A percentile compares a stretch with the other conserved stretches of the same genome.
Conservation (phyloP, 495 filamentous ascomycete species). For the Jackrogersella multiformis region DNA sequence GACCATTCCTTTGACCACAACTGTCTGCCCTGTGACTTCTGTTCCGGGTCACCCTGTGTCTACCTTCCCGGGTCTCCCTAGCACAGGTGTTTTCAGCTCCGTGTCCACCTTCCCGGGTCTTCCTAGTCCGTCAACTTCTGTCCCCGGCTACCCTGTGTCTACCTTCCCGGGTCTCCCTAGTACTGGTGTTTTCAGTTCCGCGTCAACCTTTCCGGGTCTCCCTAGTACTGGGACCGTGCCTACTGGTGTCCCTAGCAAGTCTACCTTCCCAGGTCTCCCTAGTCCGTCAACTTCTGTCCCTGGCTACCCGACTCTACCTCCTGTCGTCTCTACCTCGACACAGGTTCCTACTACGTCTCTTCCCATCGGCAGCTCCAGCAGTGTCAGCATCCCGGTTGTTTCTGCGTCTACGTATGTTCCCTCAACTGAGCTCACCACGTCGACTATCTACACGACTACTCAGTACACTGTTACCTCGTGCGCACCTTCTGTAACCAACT, state of each 20-base stretch:
- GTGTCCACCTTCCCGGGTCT: no score
- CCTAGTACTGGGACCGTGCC: background rate
- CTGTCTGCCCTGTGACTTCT: slow-evolving; percentile 48
- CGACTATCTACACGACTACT: slow-evolving; percentile 50
- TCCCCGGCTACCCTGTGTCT: no score
- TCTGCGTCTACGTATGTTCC: background rate
- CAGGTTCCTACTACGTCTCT: no score
- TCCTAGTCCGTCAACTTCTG: no score
- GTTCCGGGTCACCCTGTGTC: no score
- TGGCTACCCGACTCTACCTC: background rate
- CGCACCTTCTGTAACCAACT: slow-evolving; percentile 2
- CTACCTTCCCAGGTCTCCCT: background rate
- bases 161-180: no score
- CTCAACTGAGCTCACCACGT: slow-evolving; percentile 40
- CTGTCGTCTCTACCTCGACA: no score
- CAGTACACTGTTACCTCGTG: slow-evolving; percentile 51
- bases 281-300: background rate
- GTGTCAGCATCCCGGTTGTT: background rate
- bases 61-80: no score
- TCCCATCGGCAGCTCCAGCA: no score
- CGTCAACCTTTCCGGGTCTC: no score
- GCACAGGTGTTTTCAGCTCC: no score
- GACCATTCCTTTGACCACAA: slow-evolving; percentile 43
- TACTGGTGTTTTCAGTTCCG: no score
- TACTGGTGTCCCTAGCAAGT: background rate